Evolutionary conservation across 2,329 filamentous ascomycete species (phyloP).

Genomic region (Fonsecaea pugnacius): DNA sequence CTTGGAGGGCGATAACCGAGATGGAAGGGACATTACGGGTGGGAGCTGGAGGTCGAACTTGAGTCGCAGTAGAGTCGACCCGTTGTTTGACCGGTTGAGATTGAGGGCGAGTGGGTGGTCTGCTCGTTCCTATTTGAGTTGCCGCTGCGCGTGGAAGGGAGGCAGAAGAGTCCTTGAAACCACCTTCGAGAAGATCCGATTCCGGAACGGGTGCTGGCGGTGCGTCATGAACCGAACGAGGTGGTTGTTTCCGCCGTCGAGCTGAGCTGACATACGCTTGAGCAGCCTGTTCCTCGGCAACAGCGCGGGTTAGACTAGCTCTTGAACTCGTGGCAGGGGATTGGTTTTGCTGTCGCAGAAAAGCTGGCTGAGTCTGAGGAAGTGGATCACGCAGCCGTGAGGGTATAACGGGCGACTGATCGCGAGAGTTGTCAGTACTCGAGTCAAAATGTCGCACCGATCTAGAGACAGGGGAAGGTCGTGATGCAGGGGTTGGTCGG

Average conservation of each 20-base stretch:
- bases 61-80: conserved; percentile 4
- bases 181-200: conserved; percentile 67
- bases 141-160: conserved; percentile 39
- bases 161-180: conserved; percentile 31
- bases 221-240: conserved; percentile 40
- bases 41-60: conserved; percentile 44
- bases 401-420: conserved; percentile 57
- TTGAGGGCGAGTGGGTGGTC: conserved; percentile 42
- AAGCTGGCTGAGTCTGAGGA: conserved; percentile 51
- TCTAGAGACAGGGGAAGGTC: conserved; percentile 36
- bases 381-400: conserved; percentile 48
- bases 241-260: conserved; percentile 69
- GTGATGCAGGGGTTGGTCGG: conserved; percentile 57
- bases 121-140: conserved; percentile 41
- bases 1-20: conserved; percentile 70
- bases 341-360: conserved; percentile 60
- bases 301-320: conserved; percentile 71
- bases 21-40: conserved; percentile 64
- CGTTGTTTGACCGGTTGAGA: conserved; percentile 24
- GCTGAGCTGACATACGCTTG: conserved; percentile 88
- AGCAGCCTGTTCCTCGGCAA: conserved; percentile 76
- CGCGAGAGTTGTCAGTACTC: conserved; percentile 41
- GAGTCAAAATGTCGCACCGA: conserved; percentile 29
- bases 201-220: conserved; percentile 54
- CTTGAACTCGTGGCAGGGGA: conserved; percentile 58